Evolutionary conservation across 2,329 filamentous ascomycete genomes (phyloP), one percentile per base, ranked within the genome.

Genomic region (Drechmeria coniospora): DNA sequence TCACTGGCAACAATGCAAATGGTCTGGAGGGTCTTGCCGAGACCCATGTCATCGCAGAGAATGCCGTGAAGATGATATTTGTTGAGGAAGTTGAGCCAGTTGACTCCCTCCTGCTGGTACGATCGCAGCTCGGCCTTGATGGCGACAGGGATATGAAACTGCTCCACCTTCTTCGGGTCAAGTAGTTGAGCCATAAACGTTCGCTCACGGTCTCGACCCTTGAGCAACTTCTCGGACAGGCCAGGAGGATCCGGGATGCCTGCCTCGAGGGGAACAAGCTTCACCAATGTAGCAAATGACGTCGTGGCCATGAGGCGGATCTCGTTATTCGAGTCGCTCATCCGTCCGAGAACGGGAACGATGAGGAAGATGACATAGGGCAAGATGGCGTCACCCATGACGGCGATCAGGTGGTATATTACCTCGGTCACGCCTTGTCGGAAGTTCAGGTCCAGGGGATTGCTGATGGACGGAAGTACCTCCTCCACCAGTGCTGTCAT

Each of bases 351-450:
- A 4, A 98, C 90, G 10, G 90, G 90, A 9, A 95, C 92, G 33
- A 98, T 92, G 38, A 98, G 71, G 71, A 98, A 98, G 44, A 98
- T 94, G 36, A 98, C 90, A 45, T 98, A 98, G 3, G 92, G 90
- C 17, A 98, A 57, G 32, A 98, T 98, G 21, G 73, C 70, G 48
- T 95, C 90, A 36, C 92, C 90, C 90, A 98, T 98, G 28, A 94
- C 86, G 34, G 92, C 82, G 37, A 98, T 98, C 33, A 98, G 62
- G 53, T 98, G 90, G 49, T 98, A 98, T 33, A 98, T 80, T 41
- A 75, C 83, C 54, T 98, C 90, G 32, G 92, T 90, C 5, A 83
- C 84, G 36, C 90, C 90, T 57, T 98, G 90, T 21, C 90, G 77
- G 55, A 78, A 79, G 46, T 82, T 77, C 17, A 94, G 67, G 44